phyloP scores from a whole-genome alignment of 495 filamentous ascomycete species.

The Tuber calosporum region DNA sequence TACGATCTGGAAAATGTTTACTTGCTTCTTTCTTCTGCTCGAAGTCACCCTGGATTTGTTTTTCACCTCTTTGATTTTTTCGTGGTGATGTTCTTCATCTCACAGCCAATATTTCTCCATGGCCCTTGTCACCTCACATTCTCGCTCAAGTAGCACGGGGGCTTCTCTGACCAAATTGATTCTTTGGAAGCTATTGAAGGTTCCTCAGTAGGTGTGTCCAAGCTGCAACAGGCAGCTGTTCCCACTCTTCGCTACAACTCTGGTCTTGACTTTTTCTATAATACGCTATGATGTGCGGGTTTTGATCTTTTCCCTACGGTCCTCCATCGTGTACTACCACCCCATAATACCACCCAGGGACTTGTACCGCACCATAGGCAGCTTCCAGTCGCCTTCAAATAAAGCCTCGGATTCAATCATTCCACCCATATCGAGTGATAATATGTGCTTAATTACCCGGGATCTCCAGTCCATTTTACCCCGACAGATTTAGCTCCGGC shows the following conservation, averaged over 20 bases:
- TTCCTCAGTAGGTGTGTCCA: not conserved
- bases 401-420: not conserved
- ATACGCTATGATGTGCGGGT: not conserved
- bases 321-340: not conserved
- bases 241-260: not conserved
- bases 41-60: not conserved
- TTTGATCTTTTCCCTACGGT: not conserved
- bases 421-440: not conserved
- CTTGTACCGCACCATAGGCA: not conserved
- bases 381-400: not conserved
- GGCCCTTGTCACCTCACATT: not conserved
- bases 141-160: not conserved
- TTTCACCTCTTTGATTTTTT: not conserved
- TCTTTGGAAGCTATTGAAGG: not conserved
- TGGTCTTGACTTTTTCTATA: not conserved
- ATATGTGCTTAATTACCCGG: not conserved
- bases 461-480: not conserved
- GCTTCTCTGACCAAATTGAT: not conserved
- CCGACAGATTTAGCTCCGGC: not conserved
- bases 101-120: not conserved
- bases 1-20: not conserved
- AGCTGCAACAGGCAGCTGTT: not conserved
- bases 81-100: not conserved
- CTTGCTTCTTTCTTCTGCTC: not conserved
- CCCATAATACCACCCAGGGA: not conserved